Conservation (phyloP, 805 yeast species). For the Teunomyces aglyptinius region DNA sequence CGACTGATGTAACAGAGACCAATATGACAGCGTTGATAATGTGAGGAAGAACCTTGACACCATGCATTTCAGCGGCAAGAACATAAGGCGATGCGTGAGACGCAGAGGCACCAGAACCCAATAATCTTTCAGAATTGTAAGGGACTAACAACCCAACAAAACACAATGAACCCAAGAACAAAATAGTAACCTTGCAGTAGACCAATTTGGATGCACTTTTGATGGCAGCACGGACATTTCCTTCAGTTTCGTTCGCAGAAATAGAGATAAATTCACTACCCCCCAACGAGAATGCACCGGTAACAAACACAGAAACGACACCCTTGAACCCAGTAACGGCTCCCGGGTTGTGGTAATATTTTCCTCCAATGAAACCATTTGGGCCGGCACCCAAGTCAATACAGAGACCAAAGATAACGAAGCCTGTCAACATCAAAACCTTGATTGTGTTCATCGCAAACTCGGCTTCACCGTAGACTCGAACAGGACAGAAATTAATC, state of each 20-base stretch:
- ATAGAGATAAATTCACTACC: conserved; percentile 34
- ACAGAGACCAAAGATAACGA: conserved; percentile 27
- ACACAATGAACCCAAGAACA: conserved; percentile 27
- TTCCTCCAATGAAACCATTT: conserved; percentile 30
- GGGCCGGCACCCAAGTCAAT: conserved; percentile 27
- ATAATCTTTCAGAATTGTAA: conserved; percentile 26
- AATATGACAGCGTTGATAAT: conserved; percentile 33
- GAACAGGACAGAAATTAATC: conserved; percentile 26
- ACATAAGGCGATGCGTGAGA: conserved; percentile 28
- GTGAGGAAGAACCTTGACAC: conserved; percentile 26
- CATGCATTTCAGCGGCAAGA: conserved; percentile 27
- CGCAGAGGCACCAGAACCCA: conserved; percentile 29
- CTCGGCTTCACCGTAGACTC: conserved; percentile 31
- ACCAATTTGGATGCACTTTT: conserved; percentile 24
- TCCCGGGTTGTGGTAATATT: conserved; percentile 34
- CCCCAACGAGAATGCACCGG: conserved; percentile 34
- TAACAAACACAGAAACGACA: conserved; percentile 27
- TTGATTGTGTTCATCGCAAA: conserved; percentile 26
- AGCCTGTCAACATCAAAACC: conserved; percentile 24
- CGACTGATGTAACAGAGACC: conserved; percentile 31
- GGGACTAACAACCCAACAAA: conserved; percentile 41
- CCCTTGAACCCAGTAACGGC: conserved; percentile 29
- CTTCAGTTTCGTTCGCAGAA: conserved; percentile 29
- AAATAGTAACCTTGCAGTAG: conserved; percentile 23
- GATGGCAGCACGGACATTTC: conserved; percentile 19